A percentile compares a stretch with the other conserved stretches of the same genome.
Conservation (phyloP, 805 yeast species). For the Metschnikowia peoriensis region DNA sequence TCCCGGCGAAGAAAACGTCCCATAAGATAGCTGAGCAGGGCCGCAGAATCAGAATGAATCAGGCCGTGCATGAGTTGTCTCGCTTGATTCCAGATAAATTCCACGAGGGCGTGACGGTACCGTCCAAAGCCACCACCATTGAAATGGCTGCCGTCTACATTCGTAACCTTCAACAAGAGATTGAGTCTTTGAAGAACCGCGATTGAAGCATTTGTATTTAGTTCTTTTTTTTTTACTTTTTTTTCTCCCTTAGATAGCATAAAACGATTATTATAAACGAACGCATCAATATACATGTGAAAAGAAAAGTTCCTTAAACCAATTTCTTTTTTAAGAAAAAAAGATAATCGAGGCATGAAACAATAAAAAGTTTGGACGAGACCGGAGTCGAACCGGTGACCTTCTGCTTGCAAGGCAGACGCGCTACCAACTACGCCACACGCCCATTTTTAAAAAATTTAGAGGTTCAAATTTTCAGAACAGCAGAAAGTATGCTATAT, state of each 20-base stretch:
- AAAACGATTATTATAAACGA: not conserved
- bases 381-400: conserved; percentile 78
- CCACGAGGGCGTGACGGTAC: conserved; percentile 58
- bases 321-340: too few relatives aligned
- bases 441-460: conserved; percentile 43
- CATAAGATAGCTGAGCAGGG: conserved; percentile 97
- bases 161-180: conserved; percentile 29
- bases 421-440: conserved; percentile 86
- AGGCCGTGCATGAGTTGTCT: conserved; percentile 76
- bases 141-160: conserved; percentile 83
- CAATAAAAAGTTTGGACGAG: too few relatives aligned
- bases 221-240: not conserved
- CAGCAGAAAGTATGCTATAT: too few relatives aligned
- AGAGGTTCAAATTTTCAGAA: not conserved
- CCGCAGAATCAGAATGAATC: conserved; percentile 86
- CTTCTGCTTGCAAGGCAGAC: conserved; percentile 77
- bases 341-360: too few relatives aligned
- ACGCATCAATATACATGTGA: not conserved
- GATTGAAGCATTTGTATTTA: not conserved
- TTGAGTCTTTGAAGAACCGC: conserved; percentile 20
- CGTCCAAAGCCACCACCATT: conserved; percentile 93
- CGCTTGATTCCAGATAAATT: conserved; percentile 61
- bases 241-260: not conserved
- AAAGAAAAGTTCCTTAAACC: not conserved
- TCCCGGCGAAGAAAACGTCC: conserved; percentile 58